Base-by-base conservation (phyloP, 176 grass and related monocot species). In the Phoenix roebelenii region DNA sequence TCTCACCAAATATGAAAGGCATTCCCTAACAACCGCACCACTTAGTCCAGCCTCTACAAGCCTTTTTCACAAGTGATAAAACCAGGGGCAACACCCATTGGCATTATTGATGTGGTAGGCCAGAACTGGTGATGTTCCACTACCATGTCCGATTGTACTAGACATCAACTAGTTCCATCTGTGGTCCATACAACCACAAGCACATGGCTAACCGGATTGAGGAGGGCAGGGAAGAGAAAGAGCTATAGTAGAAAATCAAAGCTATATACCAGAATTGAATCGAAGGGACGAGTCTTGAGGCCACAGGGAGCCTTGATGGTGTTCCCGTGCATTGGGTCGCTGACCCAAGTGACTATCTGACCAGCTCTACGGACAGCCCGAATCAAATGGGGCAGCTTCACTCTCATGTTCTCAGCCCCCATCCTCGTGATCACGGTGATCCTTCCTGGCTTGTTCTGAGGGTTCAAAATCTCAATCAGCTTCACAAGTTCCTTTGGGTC, bases 401-500 rank as follows among this genome's bases (percentile, higher is more conserved):
- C 90, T 26, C 80, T 85, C 90, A 95, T 95, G 77, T 90, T 95
- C 69, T 95, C 90, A 55, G 90, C 86, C 16, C 86, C 90, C 90
- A 90, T 95, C 65, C 90, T 90, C 2, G 77, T 57, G 59, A 95
- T 82, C 54, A 95, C 66, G 22, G 86, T 90, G 59, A 95, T 84
- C 76, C 90, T 90, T 51, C 90, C 90, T 15, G 90, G 79, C 57
- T 80, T 84, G 55, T 95, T 95, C 25, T 82, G 52, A 3, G 83
- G 90, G 50, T 95, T 95, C 70, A 95, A 78, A 57, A 82, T 87
- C 80, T 95, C 90, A 74, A 90, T 84, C 77, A 95, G 76, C 57
- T 76, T 75, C 63, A 95, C 90, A 25, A 95, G 85, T 67, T 95
- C 86, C 18, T 60, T 76, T 2, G 86, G 90, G 53, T 95, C 83